A percentile compares a stretch with the other conserved stretches of the same genome.
Conservation (phyloP, 2,329 filamentous ascomycete genomes). For the Apiospora koreana region DNA sequence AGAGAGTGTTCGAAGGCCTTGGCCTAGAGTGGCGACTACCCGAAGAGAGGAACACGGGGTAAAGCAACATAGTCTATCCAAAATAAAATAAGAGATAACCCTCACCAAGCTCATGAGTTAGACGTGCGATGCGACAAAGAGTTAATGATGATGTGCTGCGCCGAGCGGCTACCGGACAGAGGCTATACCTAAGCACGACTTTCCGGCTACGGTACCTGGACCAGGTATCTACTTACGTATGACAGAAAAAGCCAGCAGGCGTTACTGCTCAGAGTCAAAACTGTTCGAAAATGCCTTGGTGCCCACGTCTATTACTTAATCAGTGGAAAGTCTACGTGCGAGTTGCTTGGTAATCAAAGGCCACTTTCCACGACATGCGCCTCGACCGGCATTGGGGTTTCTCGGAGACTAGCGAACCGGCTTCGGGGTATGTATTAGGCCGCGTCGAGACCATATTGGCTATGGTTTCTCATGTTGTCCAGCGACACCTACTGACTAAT, state of each 20-base stretch:
- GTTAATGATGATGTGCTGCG: neutral
- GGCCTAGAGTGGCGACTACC: slow-evolving; percentile 68
- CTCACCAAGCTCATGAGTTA: neutral
- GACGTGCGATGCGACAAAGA: neutral
- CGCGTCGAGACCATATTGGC: neutral
- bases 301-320: neutral
- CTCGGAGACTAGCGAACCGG: neutral
- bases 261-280: no score
- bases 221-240: no score
- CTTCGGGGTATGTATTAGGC: neutral
- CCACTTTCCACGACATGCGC: neutral
- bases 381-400: neutral
- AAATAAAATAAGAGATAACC: no score
- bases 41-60: slow-evolving; percentile 68
- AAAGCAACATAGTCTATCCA: slow-evolving; percentile 1
- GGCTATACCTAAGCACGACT: no score
- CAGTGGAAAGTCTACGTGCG: no score
- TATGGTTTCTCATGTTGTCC: no score
- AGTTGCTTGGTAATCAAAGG: neutral
- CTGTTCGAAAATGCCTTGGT: neutral
- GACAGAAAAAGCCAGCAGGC: no score
- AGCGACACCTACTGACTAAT: neutral
- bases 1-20: slow-evolving; percentile 75
- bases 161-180: no score
- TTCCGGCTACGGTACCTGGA: no score